Evolutionary conservation across 139 green algal species (phyloP), one percentile per base, ranked within the genome.

Genomic region (Coelastrella sp.): DNA sequence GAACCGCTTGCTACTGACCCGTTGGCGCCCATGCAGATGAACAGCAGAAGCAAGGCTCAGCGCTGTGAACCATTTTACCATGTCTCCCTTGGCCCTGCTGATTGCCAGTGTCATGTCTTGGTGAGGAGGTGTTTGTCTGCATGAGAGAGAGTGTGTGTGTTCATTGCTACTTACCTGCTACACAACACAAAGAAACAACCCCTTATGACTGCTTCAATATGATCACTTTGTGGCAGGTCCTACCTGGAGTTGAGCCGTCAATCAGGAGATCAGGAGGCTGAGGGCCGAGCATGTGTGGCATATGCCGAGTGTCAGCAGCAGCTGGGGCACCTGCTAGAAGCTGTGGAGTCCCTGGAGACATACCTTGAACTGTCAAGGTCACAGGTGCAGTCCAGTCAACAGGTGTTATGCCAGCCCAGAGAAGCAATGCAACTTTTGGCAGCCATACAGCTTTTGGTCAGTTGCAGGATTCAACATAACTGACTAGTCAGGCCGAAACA

Each of bases 271-370:
- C 91, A 93, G 91, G 91, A 89, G 19, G 93, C 93, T 12, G 93
- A 96, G 93, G 95, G 93, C 35, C 84, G 84, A 11, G 94, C 94
- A 22, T 93, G 93, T 73, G 92, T 90, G 14, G 91, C 91, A 25
- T 93, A 90, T 65, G 91, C 93, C 19, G 87, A 94, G 72, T 95
- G 94, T 85, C 90, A 95, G 25, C 78, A 89, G 84, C 78, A 82
- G 25, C 82, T 94, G n/a, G 87, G 90, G 19, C 88, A 96, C 82
- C 59, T 70, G 15, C 60, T 84, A 12, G 90, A 81, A 10, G 92
- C 93, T 24, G 89, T 95, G 35, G 81, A 84, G 57, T 93, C 88
- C 14, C 90, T 96, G 70, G 92, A 95, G 75, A 79, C 82, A 15
- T 96, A 94, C 82, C 78, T 97, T 49, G 84, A 91, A 81, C 70